A percentile compares a stretch with the other conserved stretches of the same genome.
Conservation (phyloP, 768 basidiomycete genomes). For the Pulveroboletus sp. region DNA sequence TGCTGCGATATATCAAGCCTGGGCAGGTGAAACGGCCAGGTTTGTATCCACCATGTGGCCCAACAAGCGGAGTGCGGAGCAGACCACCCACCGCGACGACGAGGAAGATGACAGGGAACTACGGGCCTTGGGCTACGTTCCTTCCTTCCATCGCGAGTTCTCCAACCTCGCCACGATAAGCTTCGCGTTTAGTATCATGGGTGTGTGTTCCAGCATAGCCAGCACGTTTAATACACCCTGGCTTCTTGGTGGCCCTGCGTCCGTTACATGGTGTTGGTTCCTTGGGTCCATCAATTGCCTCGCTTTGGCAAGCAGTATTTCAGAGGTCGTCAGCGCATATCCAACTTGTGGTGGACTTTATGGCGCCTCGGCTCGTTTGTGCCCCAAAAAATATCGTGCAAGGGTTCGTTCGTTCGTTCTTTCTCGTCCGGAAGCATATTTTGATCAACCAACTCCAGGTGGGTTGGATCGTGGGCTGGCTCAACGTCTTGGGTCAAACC, state of each 20-base stretch:
- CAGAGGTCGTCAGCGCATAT: constrained; percentile 32
- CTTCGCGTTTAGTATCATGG: constrained; percentile 35
- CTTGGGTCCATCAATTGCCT: constrained; percentile 27
- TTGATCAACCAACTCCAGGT: constrained; percentile 13
- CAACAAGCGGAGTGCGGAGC: not conserved
- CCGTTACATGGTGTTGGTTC: constrained; percentile 38
- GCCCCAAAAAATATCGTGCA: constrained; percentile 62
- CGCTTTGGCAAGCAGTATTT: constrained; percentile 29
- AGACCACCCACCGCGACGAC: not conserved
- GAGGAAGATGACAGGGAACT: constrained; percentile 20
- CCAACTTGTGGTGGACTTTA: constrained; percentile 40
- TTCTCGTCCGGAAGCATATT: not conserved
- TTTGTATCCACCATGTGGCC: constrained; percentile 3
- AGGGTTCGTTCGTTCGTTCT: constrained; percentile 39
- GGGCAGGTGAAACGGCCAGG: not conserved
- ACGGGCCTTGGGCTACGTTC: constrained; percentile 29
- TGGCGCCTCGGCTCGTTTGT: constrained; percentile 77
- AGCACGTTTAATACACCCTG: constrained; percentile 38
- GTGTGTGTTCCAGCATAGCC: constrained; percentile 37
- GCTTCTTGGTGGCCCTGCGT: constrained; percentile 35
- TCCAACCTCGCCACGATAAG: constrained; percentile 36
- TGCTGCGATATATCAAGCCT: not conserved
- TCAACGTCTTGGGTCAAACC: constrained; percentile 26
- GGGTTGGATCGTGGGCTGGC: constrained; percentile 34
- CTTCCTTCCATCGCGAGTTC: constrained; percentile 43